Evolutionary conservation across 106 monocot species (phyloP).

Genomic region (Triglochin maritima): DNA sequence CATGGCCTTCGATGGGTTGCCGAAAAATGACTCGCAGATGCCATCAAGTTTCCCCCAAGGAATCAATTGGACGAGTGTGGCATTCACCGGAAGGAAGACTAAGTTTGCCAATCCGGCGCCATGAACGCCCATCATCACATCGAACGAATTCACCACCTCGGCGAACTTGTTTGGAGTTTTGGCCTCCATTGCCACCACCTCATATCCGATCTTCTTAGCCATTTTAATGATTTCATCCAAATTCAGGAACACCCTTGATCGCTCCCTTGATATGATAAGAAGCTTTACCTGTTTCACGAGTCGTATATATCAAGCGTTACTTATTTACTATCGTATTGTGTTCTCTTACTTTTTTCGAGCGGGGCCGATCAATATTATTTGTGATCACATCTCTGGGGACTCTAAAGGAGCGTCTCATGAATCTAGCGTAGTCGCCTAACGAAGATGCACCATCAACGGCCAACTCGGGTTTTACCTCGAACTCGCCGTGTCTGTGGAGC

Average conservation of each 20-base stretch:
- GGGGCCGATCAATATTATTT: not conserved
- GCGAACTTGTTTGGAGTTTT: conserved; percentile 1
- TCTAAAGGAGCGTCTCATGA: not conserved
- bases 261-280: conserved; percentile 36
- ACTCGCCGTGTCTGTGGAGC: not conserved
- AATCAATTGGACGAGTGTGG: conserved; percentile 30
- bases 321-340: too few relatives aligned
- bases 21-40: too few relatives aligned
- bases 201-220: conserved; percentile 35
- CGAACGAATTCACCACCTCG: too few relatives aligned
- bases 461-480: not conserved
- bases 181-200: conserved; percentile 32
- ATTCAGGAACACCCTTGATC: conserved; percentile 36
- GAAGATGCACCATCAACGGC: not conserved
- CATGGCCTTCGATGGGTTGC: too few relatives aligned
- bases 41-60: conserved; percentile 24
- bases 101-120: conserved; percentile 69
- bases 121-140: conserved; percentile 47
- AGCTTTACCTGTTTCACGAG: conserved; percentile 29
- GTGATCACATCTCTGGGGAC: too few relatives aligned
- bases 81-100: conserved; percentile 42
- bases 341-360: not conserved
- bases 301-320: not conserved
- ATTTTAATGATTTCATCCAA: conserved; percentile 18
- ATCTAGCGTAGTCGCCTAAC: not conserved